Evolutionary conservation across 768 basidiomycete genomes (phyloP).

Genomic region (Podaxis pistillaris): DNA sequence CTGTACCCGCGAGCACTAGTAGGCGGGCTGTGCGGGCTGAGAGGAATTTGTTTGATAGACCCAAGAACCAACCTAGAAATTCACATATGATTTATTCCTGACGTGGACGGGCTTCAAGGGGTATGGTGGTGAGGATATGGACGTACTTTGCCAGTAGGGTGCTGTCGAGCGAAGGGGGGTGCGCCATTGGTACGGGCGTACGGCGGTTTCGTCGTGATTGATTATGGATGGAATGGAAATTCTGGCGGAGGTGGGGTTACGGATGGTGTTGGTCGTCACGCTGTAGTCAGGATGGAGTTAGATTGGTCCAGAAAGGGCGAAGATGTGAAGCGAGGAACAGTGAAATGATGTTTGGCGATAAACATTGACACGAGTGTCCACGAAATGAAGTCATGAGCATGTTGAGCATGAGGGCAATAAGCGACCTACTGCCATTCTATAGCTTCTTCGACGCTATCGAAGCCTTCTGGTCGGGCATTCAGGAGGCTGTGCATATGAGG

Average conservation of each 20-base stretch:
- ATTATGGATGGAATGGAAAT: constrained; percentile 86
- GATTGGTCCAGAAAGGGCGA: neutral
- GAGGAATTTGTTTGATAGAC: constrained; percentile 80
- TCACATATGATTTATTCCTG: neutral
- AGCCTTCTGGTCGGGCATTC: constrained; percentile 81
- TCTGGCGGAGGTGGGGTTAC: constrained; percentile 78
- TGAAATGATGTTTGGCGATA: constrained; percentile 3
- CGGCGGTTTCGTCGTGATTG: constrained; percentile 39
- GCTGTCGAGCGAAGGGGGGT: constrained; percentile 83
- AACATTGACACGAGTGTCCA: neutral
- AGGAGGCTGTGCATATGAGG: constrained; percentile 90
- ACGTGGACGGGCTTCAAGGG: neutral
- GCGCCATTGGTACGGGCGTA: constrained; percentile 67
- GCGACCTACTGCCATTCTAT: constrained; percentile 92
- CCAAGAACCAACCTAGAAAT: constrained; percentile 82
- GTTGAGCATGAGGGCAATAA: neutral
- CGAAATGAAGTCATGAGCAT: neutral
- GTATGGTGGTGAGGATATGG: neutral
- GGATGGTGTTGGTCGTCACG: constrained; percentile 76
- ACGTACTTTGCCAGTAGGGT: constrained; percentile 82
- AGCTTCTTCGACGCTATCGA: constrained; percentile 79
- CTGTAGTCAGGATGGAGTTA: constrained; percentile 35
- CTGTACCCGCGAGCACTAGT: constrained; percentile 89
- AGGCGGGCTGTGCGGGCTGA: constrained; percentile 76
- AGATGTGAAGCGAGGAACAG: neutral